phyloP scores from a whole-genome alignment of 371 early-diverging fungal species.

The Ordospora colligata region DNA sequence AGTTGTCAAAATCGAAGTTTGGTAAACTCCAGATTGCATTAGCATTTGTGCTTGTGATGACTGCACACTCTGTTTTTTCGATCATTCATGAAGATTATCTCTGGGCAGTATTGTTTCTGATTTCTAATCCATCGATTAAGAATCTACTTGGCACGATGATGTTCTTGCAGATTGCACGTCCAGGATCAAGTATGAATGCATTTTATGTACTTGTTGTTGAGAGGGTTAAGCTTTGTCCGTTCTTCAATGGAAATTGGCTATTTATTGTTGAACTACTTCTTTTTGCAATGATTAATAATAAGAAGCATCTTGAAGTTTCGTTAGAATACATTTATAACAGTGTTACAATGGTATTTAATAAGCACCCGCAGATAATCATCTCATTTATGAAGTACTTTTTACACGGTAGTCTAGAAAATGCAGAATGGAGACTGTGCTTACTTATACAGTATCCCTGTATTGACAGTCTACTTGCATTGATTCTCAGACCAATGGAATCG shows the following conservation, averaged over 20 bases:
- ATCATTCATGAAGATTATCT: conserved; percentile 40
- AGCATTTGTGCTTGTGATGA: conserved; percentile 16
- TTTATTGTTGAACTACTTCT: neutral
- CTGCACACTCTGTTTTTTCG: conserved; percentile 37
- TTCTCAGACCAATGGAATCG: conserved; percentile 12
- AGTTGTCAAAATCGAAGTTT: neutral
- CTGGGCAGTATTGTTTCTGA: conserved; percentile 6
- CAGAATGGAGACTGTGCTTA: neutral
- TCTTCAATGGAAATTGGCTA: neutral
- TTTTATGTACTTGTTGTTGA: neutral
- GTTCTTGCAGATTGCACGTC: conserved; percentile 1
- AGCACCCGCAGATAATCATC: neutral
- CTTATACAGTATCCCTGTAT: neutral
- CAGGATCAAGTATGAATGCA: conserved; percentile 1
- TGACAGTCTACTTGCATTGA: neutral
- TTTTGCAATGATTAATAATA: neutral
- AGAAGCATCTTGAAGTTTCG: neutral
- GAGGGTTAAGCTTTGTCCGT: conserved; percentile 1
- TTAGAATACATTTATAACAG: neutral
- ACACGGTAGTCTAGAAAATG: neutral
- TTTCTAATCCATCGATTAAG: neutral
- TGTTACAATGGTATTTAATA: neutral
- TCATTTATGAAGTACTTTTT: conserved; percentile 8
- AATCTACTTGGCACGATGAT: conserved; percentile 10
- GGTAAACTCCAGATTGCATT: neutral